Conservation (phyloP, 805 yeast species). For the Yueomyces sp. region DNA sequence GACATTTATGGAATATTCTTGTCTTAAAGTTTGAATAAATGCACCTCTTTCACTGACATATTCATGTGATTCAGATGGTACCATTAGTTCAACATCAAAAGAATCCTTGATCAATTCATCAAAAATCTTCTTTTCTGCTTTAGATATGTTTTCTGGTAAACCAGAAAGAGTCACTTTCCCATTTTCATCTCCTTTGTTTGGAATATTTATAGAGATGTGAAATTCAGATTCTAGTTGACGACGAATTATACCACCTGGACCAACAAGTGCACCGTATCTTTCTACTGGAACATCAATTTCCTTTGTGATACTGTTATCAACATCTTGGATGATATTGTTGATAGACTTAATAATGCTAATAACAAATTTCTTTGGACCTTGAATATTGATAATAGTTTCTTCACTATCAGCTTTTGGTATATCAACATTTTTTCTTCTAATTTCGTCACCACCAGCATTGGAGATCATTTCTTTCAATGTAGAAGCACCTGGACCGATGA, state of each 20-base stretch:
- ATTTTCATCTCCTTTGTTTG: slow-evolving; percentile 36
- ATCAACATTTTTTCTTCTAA: slow-evolving; percentile 29
- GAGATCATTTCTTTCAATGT: slow-evolving; percentile 58
- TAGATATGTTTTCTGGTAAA: slow-evolving; percentile 47
- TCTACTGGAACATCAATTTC: slow-evolving; percentile 50
- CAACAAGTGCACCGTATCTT: slow-evolving; percentile 65
- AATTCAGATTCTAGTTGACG: slow-evolving; percentile 59
- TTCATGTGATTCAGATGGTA: slow-evolving; percentile 46
- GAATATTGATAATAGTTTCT: slow-evolving; percentile 41
- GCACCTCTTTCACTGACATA: slow-evolving; percentile 58
- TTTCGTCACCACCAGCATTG: slow-evolving; percentile 56
- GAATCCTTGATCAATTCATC: slow-evolving; percentile 46
- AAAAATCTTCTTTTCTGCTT: slow-evolving; percentile 46
- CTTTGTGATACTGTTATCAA: slow-evolving; percentile 44
- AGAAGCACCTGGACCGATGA: slow-evolving; percentile 72
- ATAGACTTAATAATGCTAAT: slow-evolving; percentile 51
- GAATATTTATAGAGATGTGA: slow-evolving; percentile 51
- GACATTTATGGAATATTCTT: slow-evolving; percentile 42
- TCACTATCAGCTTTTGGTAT: slow-evolving; percentile 59
- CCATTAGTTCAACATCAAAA: slow-evolving; percentile 35
- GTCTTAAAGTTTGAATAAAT: slow-evolving; percentile 39
- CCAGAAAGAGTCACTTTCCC: slow-evolving; percentile 49
- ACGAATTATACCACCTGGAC: slow-evolving; percentile 68
- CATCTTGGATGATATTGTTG: slow-evolving; percentile 45
- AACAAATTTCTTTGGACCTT: slow-evolving; percentile 70